phyloP scores from a whole-genome alignment of 2,329 filamentous ascomycete genomes.

The Fusarium papillatum region DNA sequence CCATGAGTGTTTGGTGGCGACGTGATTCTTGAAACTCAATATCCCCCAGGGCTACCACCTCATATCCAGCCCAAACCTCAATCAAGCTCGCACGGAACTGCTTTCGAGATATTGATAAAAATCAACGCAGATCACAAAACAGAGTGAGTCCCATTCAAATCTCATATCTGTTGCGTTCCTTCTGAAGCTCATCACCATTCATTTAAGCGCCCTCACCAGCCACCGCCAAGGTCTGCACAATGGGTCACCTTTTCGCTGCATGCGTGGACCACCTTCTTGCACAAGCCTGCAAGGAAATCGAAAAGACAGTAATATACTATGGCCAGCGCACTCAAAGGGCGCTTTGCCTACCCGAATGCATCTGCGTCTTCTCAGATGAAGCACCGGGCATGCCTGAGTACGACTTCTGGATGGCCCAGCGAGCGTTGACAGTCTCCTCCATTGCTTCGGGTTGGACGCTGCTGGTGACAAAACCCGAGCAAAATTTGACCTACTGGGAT shows the following conservation, averaged over 20 bases:
- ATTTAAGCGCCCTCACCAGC: neutral
- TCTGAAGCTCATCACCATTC: neutral
- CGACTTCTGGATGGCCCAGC: neutral
- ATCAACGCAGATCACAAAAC: neutral
- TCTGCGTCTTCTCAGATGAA: neutral
- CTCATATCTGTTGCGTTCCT: neutral
- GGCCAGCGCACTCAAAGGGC: neutral
- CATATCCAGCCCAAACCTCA: neutral
- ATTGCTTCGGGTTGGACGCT: neutral
- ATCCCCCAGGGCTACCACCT: neutral
- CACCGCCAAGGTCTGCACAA: neutral
- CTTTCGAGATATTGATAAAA: neutral
- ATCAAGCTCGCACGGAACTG: neutral
- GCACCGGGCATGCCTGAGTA: neutral
- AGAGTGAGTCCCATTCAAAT: neutral
- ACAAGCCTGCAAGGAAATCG: neutral
- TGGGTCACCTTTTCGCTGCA: neutral
- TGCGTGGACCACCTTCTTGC: neutral
- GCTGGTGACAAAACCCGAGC: neutral
- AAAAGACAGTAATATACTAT: neutral
- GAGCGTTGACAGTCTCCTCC: neutral
- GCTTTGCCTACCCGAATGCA: neutral
- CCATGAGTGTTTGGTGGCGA: neutral
- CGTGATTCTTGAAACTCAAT: neutral
- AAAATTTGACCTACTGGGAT: neutral